Percentiles rank a stretch among this genome's conserved stretches.
phyloP scores from a whole-genome alignment of 2,329 filamentous ascomycete species.

The Verticillium zaregamsianum region DNA sequence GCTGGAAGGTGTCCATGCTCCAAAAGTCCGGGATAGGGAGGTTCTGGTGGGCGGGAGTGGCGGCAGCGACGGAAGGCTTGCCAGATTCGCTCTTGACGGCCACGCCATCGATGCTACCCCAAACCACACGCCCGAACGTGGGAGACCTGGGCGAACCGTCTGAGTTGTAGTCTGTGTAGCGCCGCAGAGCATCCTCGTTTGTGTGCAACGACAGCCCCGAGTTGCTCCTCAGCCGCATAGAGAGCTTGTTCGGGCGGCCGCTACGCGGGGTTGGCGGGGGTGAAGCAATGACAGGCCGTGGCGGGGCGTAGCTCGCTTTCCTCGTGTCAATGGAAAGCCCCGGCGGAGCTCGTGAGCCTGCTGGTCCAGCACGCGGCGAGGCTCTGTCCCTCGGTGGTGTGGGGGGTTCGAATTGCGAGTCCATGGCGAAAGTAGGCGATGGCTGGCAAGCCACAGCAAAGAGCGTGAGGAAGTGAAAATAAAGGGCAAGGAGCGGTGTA shows the following conservation, averaged over 20 bases:
- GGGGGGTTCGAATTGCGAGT: not conserved
- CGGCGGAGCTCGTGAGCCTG: not conserved
- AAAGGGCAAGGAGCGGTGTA: not conserved
- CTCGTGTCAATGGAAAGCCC: not conserved
- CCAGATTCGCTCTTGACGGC: constrained; percentile 2
- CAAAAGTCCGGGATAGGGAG: constrained; percentile 41
- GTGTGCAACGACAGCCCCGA: constrained; percentile 41
- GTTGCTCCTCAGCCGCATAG: constrained; percentile 35
- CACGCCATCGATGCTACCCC: constrained; percentile 15
- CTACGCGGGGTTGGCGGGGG: constrained; percentile 19
- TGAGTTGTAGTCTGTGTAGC: constrained; percentile 40
- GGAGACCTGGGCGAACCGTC: constrained; percentile 29
- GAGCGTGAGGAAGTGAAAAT: not conserved
- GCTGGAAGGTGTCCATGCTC: constrained; percentile 43
- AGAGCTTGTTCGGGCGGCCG: constrained; percentile 15
- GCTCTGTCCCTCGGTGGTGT: not conserved
- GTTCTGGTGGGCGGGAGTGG: not conserved
- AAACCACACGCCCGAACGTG: constrained; percentile 9
- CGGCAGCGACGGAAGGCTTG: not conserved
- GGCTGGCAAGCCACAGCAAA: not conserved
- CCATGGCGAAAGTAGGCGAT: not conserved
- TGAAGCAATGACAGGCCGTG: constrained; percentile 12
- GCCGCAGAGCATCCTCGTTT: constrained; percentile 37
- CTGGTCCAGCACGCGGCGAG: not conserved
- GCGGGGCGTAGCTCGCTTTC: not conserved